Base-by-base conservation (phyloP, 1,139 yeast species). In the Yamadazyma membranifaciens region DNA sequence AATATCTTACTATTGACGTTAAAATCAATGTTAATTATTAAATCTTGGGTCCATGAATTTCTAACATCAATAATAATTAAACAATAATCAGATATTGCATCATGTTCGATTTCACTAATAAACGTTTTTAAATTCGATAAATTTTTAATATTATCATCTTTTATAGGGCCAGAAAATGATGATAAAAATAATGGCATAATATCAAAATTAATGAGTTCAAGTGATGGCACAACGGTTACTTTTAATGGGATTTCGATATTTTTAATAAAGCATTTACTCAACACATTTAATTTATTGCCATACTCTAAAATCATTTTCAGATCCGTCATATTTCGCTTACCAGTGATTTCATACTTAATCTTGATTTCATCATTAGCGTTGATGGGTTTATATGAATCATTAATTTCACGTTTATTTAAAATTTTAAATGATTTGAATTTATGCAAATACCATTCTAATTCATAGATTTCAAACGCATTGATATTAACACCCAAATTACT, bases 131-230 rank as follows among this genome's bases (percentile, higher is more conserved):
- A 39, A 6, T 42, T 37, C 6, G 40, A 20, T n/a, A 53, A 37
- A 22, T 46, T 39, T 7, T 13, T 9, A 3, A 11, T 28, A 24
- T n/a, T 33, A 14, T n/a, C n/a, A 13, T 27, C 25, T 4, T 37
- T 15, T 4, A 45, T 46, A 29, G 54, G 54, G 3, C 57, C 62
- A 32, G 52, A 49, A 13, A 61, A 46, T 1, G 63, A 46, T 12
- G 48, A 52, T 6, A 61, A 55, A 33, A 60, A 57, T 4, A 78
- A 56, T 0, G 91, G 86, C 10, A 85, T 61, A 9, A 87, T 63
- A 52, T 87, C 94, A 57, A 85, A 84, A 4, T 87, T 84, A 1
- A 84, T 81, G 6, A 88, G 60, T 47, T 86, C 95, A 34, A 87
- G 71, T 32, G 89, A 80, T 2, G 89, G 78, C 47, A 79, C 73